Evolutionary conservation across 2,329 filamentous ascomycete genomes (phyloP).

Genomic region (Penicillium sp.): DNA sequence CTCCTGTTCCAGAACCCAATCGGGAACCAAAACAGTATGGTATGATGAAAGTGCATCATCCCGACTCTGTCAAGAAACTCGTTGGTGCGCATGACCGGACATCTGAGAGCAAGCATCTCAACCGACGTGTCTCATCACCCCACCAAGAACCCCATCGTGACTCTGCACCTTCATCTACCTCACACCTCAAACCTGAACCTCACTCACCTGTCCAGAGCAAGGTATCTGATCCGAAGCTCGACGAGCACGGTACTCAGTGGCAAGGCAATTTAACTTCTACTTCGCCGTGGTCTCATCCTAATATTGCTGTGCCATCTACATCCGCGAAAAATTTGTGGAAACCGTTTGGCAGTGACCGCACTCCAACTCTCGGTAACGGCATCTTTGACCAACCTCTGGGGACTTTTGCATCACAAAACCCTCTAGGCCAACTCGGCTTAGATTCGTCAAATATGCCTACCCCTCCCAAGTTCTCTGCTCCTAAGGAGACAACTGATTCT

Average conservation of each 20-base stretch:
- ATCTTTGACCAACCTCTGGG: constrained; percentile 59
- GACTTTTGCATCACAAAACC: constrained; percentile 45
- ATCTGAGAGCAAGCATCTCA: constrained; percentile 34
- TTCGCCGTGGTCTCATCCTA: constrained; percentile 40
- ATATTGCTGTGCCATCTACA: constrained; percentile 35
- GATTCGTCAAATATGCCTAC: constrained; percentile 41
- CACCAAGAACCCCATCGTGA: constrained; percentile 30
- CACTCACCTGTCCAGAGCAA: constrained; percentile 3
- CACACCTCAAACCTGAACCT: neutral
- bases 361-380: constrained; percentile 63
- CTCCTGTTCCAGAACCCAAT: constrained; percentile 57
- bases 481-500: constrained; percentile 39
- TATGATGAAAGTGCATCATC: constrained; percentile 62
- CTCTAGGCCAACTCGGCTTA: constrained; percentile 44
- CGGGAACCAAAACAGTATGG: constrained; percentile 61
- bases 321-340: constrained; percentile 59
- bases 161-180: constrained; percentile 28
- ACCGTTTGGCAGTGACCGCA: constrained; percentile 54
- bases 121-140: constrained; percentile 35
- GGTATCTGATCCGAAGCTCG: constrained; percentile 30
- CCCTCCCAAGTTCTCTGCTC: constrained; percentile 34
- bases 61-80: constrained; percentile 53
- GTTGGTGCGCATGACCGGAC: constrained; percentile 38
- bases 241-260: constrained; percentile 40
- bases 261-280: constrained; percentile 39